phyloP scores from a whole-genome alignment of 495 filamentous ascomycete species.

The Aspergillus carlsbadensis region DNA sequence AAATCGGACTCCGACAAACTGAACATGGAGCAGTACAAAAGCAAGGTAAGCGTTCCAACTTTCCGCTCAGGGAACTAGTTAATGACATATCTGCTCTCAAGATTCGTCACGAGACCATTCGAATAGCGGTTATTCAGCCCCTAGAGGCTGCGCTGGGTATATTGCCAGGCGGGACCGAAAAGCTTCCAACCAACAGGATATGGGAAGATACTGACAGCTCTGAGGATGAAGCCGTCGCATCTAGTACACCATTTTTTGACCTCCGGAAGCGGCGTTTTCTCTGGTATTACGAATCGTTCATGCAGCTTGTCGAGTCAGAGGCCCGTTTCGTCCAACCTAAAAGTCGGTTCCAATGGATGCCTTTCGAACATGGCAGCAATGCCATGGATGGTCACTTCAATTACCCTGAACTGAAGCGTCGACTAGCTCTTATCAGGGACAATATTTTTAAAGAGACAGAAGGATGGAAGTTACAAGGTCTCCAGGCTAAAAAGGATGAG shows the following conservation, averaged over 20 bases:
- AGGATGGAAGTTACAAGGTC: constrained; percentile 69
- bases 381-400: constrained; percentile 85
- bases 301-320: constrained; percentile 59
- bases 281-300: constrained; percentile 92
- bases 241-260: constrained; percentile 82
- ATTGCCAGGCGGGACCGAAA: constrained; percentile 46
- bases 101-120: constrained; percentile 90
- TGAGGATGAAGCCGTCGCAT: constrained; percentile 1
- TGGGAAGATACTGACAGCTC: constrained; percentile 44
- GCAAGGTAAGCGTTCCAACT: constrained; percentile 61
- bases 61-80: not conserved
- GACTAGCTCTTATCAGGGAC: constrained; percentile 64
- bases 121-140: constrained; percentile 81
- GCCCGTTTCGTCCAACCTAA: constrained; percentile 52
- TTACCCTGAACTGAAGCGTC: constrained; percentile 69
- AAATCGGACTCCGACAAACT: constrained; percentile 67
- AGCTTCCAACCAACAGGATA: constrained; percentile 17
- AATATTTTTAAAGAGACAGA: constrained; percentile 70
- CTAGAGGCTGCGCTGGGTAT: constrained; percentile 78
- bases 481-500: constrained; percentile 61
- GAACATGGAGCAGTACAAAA: constrained; percentile 75
- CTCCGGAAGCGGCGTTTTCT: constrained; percentile 88
- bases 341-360: constrained; percentile 69
- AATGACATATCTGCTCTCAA: constrained; percentile 25
- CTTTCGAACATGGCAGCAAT: constrained; percentile 79